Conservation (phyloP, 75 land plant genomes). For the Picea glauca region DNA sequence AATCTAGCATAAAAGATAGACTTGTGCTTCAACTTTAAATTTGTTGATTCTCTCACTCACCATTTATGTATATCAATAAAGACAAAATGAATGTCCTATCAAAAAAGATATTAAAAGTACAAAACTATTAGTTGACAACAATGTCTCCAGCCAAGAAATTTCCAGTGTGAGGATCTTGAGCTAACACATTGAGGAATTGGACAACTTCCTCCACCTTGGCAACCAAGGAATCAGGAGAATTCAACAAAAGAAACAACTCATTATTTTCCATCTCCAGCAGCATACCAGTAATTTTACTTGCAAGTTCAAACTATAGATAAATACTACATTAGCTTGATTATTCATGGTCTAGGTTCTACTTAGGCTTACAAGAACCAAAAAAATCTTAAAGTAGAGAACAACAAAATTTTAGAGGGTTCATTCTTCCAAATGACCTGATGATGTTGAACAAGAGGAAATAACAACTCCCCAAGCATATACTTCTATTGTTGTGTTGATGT, state of each 20-base stretch:
- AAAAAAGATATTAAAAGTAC: not conserved
- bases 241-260: constrained; percentile 59
- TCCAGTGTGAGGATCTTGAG: not conserved
- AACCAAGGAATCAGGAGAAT: constrained; percentile 66
- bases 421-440: constrained; percentile 35
- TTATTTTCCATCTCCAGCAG: constrained; percentile 83
- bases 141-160: constrained; percentile 1
- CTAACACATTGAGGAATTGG: constrained; percentile 33
- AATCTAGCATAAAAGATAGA: not conserved
- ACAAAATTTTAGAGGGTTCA: not conserved
- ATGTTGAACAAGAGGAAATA: constrained; percentile 63
- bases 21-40: not conserved
- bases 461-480: constrained; percentile 65
- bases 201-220: constrained; percentile 77
- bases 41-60: not conserved
- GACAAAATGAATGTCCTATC: constrained; percentile 6
- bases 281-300: constrained; percentile 86
- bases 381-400: no score
- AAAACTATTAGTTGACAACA: not conserved
- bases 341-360: no score
- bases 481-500: constrained; percentile 67
- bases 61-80: constrained; percentile 1
- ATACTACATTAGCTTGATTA: not conserved
- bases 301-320: constrained; percentile 57
- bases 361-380: no score